phyloP scores from a whole-genome alignment of 495 filamentous ascomycete species.

The Daldinia childiae region DNA sequence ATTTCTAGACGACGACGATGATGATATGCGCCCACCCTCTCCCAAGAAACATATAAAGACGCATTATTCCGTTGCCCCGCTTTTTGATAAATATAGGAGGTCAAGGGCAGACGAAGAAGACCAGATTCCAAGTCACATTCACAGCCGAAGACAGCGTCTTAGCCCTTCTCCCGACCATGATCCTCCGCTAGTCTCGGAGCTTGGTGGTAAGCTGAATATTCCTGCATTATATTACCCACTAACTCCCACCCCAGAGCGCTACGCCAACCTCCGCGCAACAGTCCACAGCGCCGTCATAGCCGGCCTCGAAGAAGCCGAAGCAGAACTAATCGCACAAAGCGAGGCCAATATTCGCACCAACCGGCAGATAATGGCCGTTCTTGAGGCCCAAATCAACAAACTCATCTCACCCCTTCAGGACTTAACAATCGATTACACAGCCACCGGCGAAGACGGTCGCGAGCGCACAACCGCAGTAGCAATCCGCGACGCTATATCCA shows the following conservation, averaged over 20 bases:
- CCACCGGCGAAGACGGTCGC: constrained; percentile 19
- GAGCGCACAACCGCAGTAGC: constrained; percentile 24
- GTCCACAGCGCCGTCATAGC: constrained; percentile 22
- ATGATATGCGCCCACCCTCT: constrained; percentile 7
- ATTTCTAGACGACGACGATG: constrained; percentile 10
- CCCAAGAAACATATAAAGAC: constrained; percentile 32
- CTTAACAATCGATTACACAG: constrained; percentile 31
- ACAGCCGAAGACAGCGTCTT: constrained; percentile 7
- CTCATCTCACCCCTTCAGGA: constrained; percentile 13
- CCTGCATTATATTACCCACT: background rate
- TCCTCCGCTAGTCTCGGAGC: constrained; percentile 17
- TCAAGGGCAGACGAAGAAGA: constrained; percentile 8
- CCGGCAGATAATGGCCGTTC: constrained; percentile 3
- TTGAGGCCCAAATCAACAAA: constrained; percentile 12
- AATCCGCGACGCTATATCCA: constrained; percentile 23
- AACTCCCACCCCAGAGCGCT: constrained; percentile 20
- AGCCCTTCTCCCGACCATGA: constrained; percentile 34
- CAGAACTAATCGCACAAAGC: background rate
- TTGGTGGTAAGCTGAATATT: constrained; percentile 27
- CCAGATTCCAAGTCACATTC: background rate
- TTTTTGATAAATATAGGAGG: constrained; percentile 37
- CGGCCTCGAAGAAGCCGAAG: constrained; percentile 17
- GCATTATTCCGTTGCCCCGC: constrained; percentile 22
- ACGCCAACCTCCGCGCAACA: constrained; percentile 22
- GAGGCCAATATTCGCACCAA: constrained; percentile 14